These are phyloP conservation scores for Pleurostoma richardsiae DNA, from an alignment of 2,329 filamentous ascomycete genomes.

Conservation along the genomic window DNA sequence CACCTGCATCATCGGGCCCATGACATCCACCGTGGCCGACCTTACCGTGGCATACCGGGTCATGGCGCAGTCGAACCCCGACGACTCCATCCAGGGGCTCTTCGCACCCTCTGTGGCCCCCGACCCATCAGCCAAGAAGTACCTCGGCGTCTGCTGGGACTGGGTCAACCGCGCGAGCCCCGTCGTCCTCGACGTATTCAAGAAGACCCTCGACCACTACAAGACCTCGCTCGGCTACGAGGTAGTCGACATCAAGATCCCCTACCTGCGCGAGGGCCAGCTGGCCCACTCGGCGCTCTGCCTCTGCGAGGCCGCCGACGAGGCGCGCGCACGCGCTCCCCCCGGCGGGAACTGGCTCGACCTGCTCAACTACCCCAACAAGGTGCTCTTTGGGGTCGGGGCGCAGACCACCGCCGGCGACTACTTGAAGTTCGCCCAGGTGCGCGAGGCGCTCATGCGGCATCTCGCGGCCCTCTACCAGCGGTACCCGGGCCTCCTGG, in stretches of 20 bases:
- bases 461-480: slow-evolving; percentile 70
- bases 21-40: slow-evolving; percentile 72
- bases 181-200: slow-evolving; percentile 56
- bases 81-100: slow-evolving; percentile 51
- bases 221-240: slow-evolving; percentile 42
- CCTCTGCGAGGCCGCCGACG: slow-evolving; percentile 61
- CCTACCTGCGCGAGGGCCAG: slow-evolving; percentile 65
- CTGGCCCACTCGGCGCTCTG: slow-evolving; percentile 74
- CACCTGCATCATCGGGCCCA: slow-evolving; percentile 64
- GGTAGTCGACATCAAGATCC: slow-evolving; percentile 58
- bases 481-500: slow-evolving; percentile 67
- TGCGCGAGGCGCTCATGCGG: slow-evolving; percentile 73
- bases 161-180: slow-evolving; percentile 69
- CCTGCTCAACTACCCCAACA: slow-evolving; percentile 61
- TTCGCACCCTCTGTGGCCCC: slow-evolving; percentile 56
- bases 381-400: slow-evolving; percentile 62
- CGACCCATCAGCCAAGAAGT: slow-evolving; percentile 39
- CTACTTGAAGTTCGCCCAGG: slow-evolving; percentile 65
- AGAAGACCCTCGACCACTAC: slow-evolving; percentile 56
- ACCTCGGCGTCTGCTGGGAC: slow-evolving; percentile 64
- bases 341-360: slow-evolving; percentile 44
- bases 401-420: slow-evolving; percentile 62
- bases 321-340: slow-evolving; percentile 33
- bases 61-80: slow-evolving; percentile 68
- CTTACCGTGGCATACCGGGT: slow-evolving; percentile 77